These are phyloP conservation scores for Luvunga scandens DNA, from an alignment of 345 rosid genomes.

Conservation along the genomic window DNA sequence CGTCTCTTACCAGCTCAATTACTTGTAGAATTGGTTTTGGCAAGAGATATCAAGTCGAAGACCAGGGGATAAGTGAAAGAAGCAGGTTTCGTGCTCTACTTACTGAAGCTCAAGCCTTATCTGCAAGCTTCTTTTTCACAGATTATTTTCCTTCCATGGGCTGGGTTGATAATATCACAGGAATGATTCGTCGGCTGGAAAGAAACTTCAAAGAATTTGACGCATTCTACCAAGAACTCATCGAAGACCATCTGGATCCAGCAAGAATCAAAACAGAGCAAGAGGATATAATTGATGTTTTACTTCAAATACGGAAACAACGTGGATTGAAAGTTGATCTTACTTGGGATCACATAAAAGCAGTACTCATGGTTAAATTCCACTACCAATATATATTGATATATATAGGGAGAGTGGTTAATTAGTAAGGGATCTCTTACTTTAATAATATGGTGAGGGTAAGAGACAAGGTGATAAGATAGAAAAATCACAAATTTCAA, in stretches of 20 bases:
- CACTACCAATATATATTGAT: too few relatives aligned
- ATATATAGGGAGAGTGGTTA: too few relatives aligned
- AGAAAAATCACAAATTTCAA: too few relatives aligned
- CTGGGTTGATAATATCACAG: conserved; percentile 27
- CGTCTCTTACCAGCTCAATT: conserved; percentile 12
- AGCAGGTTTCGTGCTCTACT: conserved; percentile 11
- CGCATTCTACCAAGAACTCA: conserved; percentile 24
- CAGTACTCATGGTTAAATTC: conserved; percentile 30
- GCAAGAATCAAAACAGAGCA: neutral
- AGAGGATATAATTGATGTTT: conserved; percentile 29
- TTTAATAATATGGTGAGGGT: too few relatives aligned
- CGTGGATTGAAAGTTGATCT: conserved; percentile 11
- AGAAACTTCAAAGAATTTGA: conserved; percentile 26
- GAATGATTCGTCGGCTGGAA: conserved; percentile 14
- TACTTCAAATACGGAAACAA: conserved; percentile 18
- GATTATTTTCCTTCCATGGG: conserved; percentile 32
- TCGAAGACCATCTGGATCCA: conserved; percentile 31
- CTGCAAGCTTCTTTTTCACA: conserved; percentile 15
- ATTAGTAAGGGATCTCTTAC: too few relatives aligned
- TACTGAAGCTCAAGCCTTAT: conserved; percentile 22
- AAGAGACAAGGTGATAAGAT: too few relatives aligned
- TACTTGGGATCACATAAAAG: conserved; percentile 32
- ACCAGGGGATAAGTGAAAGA: neutral
- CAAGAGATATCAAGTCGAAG: conserved; percentile 21
- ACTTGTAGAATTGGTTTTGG: conserved; percentile 32